Evolutionary conservation across 495 filamentous ascomycete genomes (phyloP).

Genomic region (Podospora didyma): DNA sequence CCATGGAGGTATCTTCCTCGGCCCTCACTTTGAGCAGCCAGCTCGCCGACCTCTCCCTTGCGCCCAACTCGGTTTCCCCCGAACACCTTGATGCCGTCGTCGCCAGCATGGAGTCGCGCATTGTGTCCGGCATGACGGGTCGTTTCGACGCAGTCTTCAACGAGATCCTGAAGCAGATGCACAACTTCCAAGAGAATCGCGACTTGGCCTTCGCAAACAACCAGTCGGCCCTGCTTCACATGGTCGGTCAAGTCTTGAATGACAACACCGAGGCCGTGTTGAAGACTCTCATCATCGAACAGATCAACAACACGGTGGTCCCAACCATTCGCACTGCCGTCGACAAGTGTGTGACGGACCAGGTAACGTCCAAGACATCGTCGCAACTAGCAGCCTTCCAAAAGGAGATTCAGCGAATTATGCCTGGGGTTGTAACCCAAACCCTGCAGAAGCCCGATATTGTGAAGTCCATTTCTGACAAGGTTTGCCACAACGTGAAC

Average conservation of each 20-base stretch:
- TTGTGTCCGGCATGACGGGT: constrained; percentile 39
- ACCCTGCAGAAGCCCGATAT: constrained; percentile 68
- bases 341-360: constrained; percentile 41
- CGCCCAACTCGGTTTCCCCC: constrained; percentile 25
- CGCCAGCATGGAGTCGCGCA: constrained; percentile 41
- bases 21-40: constrained; percentile 12
- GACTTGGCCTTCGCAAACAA: constrained; percentile 30
- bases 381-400: constrained; percentile 52
- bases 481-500: constrained; percentile 59
- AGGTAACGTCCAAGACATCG: constrained; percentile 39
- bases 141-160: constrained; percentile 40
- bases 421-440: constrained; percentile 38
- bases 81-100: constrained; percentile 43
- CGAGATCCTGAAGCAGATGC: constrained; percentile 38
- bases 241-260: constrained; percentile 82
- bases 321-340: constrained; percentile 46
- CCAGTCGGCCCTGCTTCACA: constrained; percentile 60
- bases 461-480: constrained; percentile 65
- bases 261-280: constrained; percentile 86
- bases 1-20: neutral
- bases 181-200: constrained; percentile 26
- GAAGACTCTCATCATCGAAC: constrained; percentile 60
- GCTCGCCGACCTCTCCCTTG: constrained; percentile 10
- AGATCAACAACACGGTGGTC: constrained; percentile 62
- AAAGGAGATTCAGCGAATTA: constrained; percentile 54